Percentiles rank a stretch among this genome's conserved stretches.
These are phyloP conservation scores for Wickerhamomyces kurtzmanii DNA, from an alignment of 805 yeast species.

Conservation along the genomic window DNA sequence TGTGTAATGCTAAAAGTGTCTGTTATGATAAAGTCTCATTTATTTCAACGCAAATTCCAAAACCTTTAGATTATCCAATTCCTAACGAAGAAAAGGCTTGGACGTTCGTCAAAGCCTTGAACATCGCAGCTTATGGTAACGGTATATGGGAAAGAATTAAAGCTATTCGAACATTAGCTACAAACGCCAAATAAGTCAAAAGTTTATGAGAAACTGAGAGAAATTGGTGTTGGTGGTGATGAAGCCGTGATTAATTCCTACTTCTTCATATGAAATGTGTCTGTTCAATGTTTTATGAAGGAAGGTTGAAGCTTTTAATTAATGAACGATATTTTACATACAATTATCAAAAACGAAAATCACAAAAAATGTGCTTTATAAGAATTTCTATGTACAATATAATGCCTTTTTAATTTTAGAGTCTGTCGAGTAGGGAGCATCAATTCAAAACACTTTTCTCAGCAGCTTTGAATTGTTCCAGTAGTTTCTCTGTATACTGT, in stretches of 20 bases:
- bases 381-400: too few relatives aligned
- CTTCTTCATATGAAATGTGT: neutral
- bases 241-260: too few relatives aligned
- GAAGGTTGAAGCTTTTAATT: neutral
- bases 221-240: too few relatives aligned
- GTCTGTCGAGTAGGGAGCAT: too few relatives aligned
- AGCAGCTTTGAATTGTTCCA: conserved; percentile 42
- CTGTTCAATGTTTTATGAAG: neutral
- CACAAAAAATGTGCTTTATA: too few relatives aligned
- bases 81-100: conserved; percentile 75
- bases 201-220: conserved; percentile 1
- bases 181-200: conserved; percentile 20
- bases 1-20: conserved; percentile 80
- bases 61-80: conserved; percentile 88
- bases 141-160: conserved; percentile 62
- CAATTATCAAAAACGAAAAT: too few relatives aligned
- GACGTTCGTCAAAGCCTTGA: conserved; percentile 76
- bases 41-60: conserved; percentile 77
- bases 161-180: conserved; percentile 44
- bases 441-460: conserved; percentile 32
- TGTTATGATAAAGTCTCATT: conserved; percentile 78
- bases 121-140: conserved; percentile 73
- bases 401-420: too few relatives aligned
- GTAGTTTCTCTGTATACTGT: conserved; percentile 46
- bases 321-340: too few relatives aligned